Evolutionary conservation across 805 yeast species (phyloP).

Genomic region (Blastobotrys chiropterorum): DNA sequence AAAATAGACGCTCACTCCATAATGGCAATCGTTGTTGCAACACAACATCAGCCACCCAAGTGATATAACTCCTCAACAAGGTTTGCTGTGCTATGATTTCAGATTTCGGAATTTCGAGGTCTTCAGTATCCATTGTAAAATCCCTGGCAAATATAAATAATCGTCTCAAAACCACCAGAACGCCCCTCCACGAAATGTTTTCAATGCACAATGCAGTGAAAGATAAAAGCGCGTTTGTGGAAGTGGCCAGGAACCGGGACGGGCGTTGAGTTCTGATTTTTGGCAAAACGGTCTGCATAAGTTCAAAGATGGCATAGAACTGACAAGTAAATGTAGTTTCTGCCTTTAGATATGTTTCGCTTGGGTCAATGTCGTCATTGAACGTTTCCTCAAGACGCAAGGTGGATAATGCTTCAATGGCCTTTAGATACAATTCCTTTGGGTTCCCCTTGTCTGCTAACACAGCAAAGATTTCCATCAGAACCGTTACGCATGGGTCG

Average conservation of each 20-base stretch:
- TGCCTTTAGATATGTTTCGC: slow-evolving; percentile 11
- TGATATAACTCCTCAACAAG: slow-evolving; percentile 55
- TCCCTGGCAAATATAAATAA: slow-evolving; percentile 51
- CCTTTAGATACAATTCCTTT: slow-evolving; percentile 67
- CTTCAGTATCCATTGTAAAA: slow-evolving; percentile 39
- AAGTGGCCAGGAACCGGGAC: slow-evolving; percentile 69
- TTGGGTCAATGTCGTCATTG: slow-evolving; percentile 20
- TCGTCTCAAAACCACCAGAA: slow-evolving; percentile 50
- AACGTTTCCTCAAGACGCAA: slow-evolving; percentile 25
- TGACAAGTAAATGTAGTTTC: slow-evolving; percentile 43
- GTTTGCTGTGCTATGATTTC: slow-evolving; percentile 49
- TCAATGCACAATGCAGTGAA: slow-evolving; percentile 41
- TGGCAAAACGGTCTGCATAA: slow-evolving; percentile 51
- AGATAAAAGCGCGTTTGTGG: slow-evolving; percentile 52
- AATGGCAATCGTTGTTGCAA: slow-evolving; percentile 27
- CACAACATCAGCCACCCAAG: slow-evolving; percentile 43
- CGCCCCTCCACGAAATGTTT: slow-evolving; percentile 27
- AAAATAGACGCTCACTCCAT: slow-evolving; percentile 30
- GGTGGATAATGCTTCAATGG: slow-evolving; percentile 54
- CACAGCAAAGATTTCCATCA: slow-evolving; percentile 51
- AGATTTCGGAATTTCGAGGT: slow-evolving; percentile 31
- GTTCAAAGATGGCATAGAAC: slow-evolving; percentile 61
- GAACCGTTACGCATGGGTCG: slow-evolving; percentile 15
- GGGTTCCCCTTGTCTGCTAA: slow-evolving; percentile 70
- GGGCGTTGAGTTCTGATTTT: slow-evolving; percentile 68